Evolutionary conservation across 441 rosid species (phyloP).

Genomic region (Pelargonium fulgidum): DNA sequence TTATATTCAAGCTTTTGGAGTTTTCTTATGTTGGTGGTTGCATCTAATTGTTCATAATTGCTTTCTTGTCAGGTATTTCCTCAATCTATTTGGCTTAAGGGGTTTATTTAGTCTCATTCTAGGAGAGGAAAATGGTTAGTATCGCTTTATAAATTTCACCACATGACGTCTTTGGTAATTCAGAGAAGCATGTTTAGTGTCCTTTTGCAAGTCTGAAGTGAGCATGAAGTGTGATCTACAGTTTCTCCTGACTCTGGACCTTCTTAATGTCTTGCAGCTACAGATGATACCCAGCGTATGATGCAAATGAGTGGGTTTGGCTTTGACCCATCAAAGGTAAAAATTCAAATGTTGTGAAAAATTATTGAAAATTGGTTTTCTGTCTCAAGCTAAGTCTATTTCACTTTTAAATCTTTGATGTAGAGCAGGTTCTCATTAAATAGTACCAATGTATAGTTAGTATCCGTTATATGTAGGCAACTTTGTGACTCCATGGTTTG

Average conservation of each 20-base stretch:
- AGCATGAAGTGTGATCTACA: background rate
- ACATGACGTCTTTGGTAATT: background rate
- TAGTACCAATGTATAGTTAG: background rate
- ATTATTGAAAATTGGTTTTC: background rate
- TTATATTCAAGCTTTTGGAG: constrained; percentile 17
- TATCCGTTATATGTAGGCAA: background rate
- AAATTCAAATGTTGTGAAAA: constrained; percentile 8
- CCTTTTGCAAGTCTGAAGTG: too few species aligned
- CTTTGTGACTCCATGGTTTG: background rate
- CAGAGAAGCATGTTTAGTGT: too few species aligned
- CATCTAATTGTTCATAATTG: constrained; percentile 21
- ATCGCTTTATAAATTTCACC: constrained; percentile 8
- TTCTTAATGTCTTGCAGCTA: constrained; percentile 40
- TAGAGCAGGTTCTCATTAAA: background rate
- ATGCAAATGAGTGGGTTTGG: constrained; percentile 99
- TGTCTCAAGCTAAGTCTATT: background rate
- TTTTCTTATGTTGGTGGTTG: constrained; percentile 13
- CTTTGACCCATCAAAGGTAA: constrained; percentile 76
- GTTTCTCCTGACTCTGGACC: background rate
- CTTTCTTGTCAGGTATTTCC: constrained; percentile 67
- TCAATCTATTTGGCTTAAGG: constrained; percentile 91
- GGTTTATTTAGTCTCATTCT: constrained; percentile 92
- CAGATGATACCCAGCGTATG: constrained; percentile 90
- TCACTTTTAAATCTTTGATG: background rate
- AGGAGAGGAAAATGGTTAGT: constrained; percentile 97